Evolutionary conservation across 106 monocot genomes (phyloP), one percentile per base, ranked within the genome.

Genomic region (Dendrobium catenatum): DNA sequence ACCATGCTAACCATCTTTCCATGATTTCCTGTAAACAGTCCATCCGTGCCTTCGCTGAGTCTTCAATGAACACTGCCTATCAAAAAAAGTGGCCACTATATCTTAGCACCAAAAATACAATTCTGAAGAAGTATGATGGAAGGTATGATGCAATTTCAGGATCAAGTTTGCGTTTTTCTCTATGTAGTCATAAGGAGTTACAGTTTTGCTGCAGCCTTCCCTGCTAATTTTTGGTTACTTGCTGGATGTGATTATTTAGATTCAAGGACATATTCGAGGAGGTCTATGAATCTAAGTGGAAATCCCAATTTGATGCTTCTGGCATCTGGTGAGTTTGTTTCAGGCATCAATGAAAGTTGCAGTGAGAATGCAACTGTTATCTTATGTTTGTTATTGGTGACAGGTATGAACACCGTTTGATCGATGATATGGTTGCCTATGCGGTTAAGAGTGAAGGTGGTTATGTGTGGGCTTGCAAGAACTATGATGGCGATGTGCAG

Each of bases 401-500:
- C 75, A 97, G 97, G 97, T 97, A 97, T 84, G 97, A 97, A 48
- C 97, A 97, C 75, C 89, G 97, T 31, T 89, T 97, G 9, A 97
- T 97, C 77, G 97, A 97, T 84, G 97, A 97, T 86, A 97, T 97
- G 97, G 97, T 97, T 80, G 97, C 97, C 7, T 97, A 97, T 92
- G 97, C 92, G 48, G 83, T 97, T 19, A 94, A 94, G 89, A 94
- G 94, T 82, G 94, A 92, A 56, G 94, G 97, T 42, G 92, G 89
- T n/a, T 94, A 94, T 82, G 94, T 97, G 18, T 97, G 94, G 96
- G 94, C 94, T 68, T 96, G 94, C 83, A 96, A 96, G 84, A 96
- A 96, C 46, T 96, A 96, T 78, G 94, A 96, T 84, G 96, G 96
- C 76, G 96, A 97, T 89, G 96, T 97, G 47, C 96, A 94, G 88